A percentile compares a stretch with the other conserved stretches of the same genome.
Conservation (phyloP, 2,329 filamentous ascomycete species). For the Aspergillus pseudonomiae region DNA sequence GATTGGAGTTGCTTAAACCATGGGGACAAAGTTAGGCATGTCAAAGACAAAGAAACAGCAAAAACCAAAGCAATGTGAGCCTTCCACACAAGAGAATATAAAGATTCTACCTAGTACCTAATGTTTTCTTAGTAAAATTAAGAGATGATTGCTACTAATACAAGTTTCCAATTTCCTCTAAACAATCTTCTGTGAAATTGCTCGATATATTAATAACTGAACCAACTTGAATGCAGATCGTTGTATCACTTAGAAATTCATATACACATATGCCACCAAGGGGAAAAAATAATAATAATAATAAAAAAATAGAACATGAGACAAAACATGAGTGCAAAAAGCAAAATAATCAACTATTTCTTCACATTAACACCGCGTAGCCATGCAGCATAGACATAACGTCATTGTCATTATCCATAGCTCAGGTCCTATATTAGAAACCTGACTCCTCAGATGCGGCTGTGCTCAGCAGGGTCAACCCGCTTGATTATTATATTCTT, state of each 20-base stretch:
- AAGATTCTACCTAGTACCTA: too few relatives aligned
- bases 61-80: not conserved
- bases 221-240: slow-evolving; percentile 8
- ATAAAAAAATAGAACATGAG: not conserved
- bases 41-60: not conserved
- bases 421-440: slow-evolving; percentile 17
- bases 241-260: slow-evolving; percentile 4
- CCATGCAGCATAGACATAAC: slow-evolving; percentile 13
- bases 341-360: not conserved
- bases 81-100: not conserved
- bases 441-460: not conserved
- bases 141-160: not conserved
- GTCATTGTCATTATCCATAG: slow-evolving; percentile 22
- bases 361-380: slow-evolving; percentile 5
- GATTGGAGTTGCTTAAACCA: not conserved
- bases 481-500: slow-evolving; percentile 23
- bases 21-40: not conserved
- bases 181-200: not conserved
- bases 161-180: not conserved
- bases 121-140: not conserved
- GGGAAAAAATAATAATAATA: too few relatives aligned
- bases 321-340: not conserved
- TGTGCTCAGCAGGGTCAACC: slow-evolving; percentile 21
- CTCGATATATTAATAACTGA: slow-evolving; percentile 1
- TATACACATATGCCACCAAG: slow-evolving; percentile 4